phyloP scores from a whole-genome alignment of 495 filamentous ascomycete species.

The Xeromyces bisporus region DNA sequence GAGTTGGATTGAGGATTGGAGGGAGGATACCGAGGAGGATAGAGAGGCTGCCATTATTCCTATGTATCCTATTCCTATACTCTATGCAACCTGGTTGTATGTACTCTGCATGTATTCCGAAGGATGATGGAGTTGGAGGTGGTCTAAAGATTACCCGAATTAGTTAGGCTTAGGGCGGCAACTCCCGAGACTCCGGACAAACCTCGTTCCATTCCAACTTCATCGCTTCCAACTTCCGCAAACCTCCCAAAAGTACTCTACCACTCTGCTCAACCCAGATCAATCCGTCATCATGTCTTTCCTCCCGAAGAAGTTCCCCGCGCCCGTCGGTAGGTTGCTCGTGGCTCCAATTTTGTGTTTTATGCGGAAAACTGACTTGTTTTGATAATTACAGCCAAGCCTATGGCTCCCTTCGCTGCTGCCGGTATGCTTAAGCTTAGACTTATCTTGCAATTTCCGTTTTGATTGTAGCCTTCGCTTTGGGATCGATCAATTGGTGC shows the following conservation, averaged over 20 bases:
- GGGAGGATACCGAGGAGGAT: constrained; percentile 47
- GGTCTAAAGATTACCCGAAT: no score
- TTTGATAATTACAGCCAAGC: constrained; percentile 56
- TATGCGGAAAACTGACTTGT: neutral
- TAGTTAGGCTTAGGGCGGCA: constrained; percentile 6
- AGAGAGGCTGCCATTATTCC: constrained; percentile 37
- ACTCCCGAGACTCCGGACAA: constrained; percentile 18
- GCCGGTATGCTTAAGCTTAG: constrained; percentile 87
- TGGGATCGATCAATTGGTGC: constrained; percentile 1
- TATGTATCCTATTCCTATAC: no score
- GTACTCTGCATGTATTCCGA: no score
- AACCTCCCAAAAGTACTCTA: constrained; percentile 13
- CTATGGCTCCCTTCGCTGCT: constrained; percentile 80
- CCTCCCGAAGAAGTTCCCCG: constrained; percentile 86
- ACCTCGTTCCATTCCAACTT: constrained; percentile 21
- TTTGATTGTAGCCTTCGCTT: neutral
- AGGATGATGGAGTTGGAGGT: no score
- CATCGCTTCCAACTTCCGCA: constrained; percentile 16
- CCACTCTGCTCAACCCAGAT: neutral
- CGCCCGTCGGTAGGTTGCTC: constrained; percentile 57
- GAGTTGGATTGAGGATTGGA: constrained; percentile 52
- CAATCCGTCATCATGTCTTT: constrained; percentile 39
- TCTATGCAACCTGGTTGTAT: no score
- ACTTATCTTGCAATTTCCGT: no score
- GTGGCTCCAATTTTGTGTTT: neutral